Evolutionary conservation across 2,329 filamentous ascomycete species (phyloP), one percentile per base, ranked within the genome.

Genomic region (Cryphonectria carpinicola): DNA sequence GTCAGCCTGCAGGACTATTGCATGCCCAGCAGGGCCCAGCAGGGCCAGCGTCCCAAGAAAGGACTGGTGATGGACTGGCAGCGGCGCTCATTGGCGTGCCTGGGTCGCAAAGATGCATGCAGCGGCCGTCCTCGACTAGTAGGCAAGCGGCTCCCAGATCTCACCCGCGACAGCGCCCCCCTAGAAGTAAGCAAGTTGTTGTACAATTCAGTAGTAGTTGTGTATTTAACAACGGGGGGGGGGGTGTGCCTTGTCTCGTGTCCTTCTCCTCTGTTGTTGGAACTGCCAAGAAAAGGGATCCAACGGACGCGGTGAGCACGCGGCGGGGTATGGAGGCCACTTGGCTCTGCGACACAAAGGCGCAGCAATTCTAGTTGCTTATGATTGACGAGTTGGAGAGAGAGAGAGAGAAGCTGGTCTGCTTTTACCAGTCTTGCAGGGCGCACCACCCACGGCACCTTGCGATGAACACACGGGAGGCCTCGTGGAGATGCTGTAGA

Each of bases 31-130:
- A 62, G 49, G 43, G 43, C 58, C 19, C 58, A n/a, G n/a, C n/a
- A n/a, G n/a, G n/a, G n/a, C n/a, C n/a, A n/a, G 68, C 60, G 65
- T 61, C 58, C 68, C 68, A 63, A 35, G 46, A 64, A 52, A 54
- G 39, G 60, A 58, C 69, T 68, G 58, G 63, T 41, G 46, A 68
- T 61, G 49, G 60, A 52, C 67, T 46, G 41, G 22, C 35, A 43
- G 22, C 61, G 28, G 11, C 61, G 49, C 41, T 43, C 19, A 66
- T 66, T 66, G 64, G 64, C 64, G 64, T 66, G 28, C 64, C 64
- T 66, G 64, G 22, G 46, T n/a, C 8, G 22, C n/a, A 32, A 32
- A 22, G 39, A 17, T 28, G 28, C 41, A 65, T 52, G 63, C 43
- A 54, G 63, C 22, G 28, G 39, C 17, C 10, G 25, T 64, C n/a